Evolutionary conservation across 1,284 basidiomycete genomes (phyloP).

Genomic region (Caloboletus firmus): DNA sequence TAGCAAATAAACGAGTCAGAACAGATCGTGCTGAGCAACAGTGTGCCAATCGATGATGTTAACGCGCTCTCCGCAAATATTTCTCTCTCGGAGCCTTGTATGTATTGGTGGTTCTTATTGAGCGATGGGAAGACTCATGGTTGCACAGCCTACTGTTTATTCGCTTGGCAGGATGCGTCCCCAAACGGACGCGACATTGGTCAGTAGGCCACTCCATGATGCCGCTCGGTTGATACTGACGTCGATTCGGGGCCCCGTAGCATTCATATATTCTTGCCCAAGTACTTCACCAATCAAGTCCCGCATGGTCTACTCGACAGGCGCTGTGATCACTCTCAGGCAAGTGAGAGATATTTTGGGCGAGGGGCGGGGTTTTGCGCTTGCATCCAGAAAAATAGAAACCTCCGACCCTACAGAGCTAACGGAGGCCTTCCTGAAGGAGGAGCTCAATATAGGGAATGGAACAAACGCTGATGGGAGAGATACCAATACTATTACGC

Average conservation of each 20-base stretch:
- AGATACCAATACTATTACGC: neutral
- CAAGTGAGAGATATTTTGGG: conserved; percentile 54
- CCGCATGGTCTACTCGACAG: conserved; percentile 85
- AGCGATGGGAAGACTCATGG: neutral
- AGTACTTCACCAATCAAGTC: conserved; percentile 74
- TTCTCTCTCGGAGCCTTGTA: conserved; percentile 55
- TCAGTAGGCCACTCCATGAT: conserved; percentile 31
- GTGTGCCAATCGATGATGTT: conserved; percentile 37
- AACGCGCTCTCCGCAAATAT: conserved; percentile 49
- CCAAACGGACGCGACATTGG: conserved; percentile 54
- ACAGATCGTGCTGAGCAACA: conserved; percentile 52
- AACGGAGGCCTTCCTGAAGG: conserved; percentile 58
- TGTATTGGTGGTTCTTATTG: conserved; percentile 17
- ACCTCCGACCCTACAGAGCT: conserved; percentile 79
- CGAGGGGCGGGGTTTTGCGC: conserved; percentile 40
- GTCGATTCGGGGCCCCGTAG: conserved; percentile 36
- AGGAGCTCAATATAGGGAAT: conserved; percentile 49
- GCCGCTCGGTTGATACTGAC: conserved; percentile 7
- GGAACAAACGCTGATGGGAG: conserved; percentile 13
- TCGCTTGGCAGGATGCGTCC: conserved; percentile 62
- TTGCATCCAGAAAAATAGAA: conserved; percentile 69
- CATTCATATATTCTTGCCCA: conserved; percentile 90
- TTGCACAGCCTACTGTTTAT: conserved; percentile 64
- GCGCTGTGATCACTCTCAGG: conserved; percentile 56
- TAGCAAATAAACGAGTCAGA: conserved; percentile 63